Base-by-base conservation (phyloP, 768 basidiomycete species). In the Suillus cothurnatus region DNA sequence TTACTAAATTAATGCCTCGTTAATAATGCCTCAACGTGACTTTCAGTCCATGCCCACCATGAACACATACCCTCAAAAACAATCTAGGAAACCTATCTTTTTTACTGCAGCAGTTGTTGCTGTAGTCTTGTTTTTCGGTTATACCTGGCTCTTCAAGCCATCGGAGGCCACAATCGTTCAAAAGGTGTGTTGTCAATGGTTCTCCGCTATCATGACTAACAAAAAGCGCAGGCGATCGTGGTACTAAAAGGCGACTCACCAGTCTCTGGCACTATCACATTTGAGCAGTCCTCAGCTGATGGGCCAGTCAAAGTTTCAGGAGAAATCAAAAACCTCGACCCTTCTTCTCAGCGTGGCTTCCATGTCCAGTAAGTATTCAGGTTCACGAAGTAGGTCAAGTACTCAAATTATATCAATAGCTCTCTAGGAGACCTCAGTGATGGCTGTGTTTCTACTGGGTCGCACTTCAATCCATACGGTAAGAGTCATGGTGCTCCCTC, bases 391-490 rank as follows among this genome's bases (percentile, higher is more conserved):
- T 1, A 61, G 77, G 79, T 62, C 72, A 80, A 19, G 19, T 0
- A n/a, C 39, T 41, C 34, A 28, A 50, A 0, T 56, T 49, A 45
- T 43, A 56, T 47, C 9, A 31, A 17, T n/a, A 74, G 73, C 50
- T 70, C 68, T 72, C 76, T 81, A 50, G 92, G 93, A 34, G 90
- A 94, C 76, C 74, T 88, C 67, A 84, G 82, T 31, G 73, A 78
- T n/a, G 91, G 88, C 1, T 92, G 91, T 72, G 43, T 78, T 9
- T 89, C 90, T 23, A 84, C 92, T 39, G 91, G 91, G 2, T 69
- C 87, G 39, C 93, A 94, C 76, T 94, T 87, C 82, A 94, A 94
- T 79, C 91, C 91, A 0, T 83, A 81, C 76, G 80, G 77, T 23
- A 81, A 83, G 64, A 84, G 78, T 12, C 93, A 94, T 68, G 92